Conservation (phyloP, 2,329 filamentous ascomycete genomes). For the Monosporascus sp. region DNA sequence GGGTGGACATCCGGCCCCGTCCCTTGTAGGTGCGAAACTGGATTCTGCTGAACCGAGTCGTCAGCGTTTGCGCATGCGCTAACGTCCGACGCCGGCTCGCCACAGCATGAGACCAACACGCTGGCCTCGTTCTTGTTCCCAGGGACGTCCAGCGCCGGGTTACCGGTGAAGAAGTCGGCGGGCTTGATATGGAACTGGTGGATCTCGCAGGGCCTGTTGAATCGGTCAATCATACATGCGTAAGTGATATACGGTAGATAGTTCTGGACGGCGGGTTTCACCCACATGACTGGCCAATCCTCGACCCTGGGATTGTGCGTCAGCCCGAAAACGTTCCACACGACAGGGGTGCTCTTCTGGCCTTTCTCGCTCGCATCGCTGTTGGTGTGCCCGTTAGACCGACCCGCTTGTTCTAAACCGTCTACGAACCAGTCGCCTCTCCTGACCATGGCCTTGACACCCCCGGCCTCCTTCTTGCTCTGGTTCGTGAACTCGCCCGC, state of each 20-base stretch:
- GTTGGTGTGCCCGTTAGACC: conserved; percentile 8
- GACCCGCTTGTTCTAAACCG: conserved; percentile 6
- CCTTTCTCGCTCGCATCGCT: conserved; percentile 20
- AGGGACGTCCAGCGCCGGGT: conserved; percentile 42
- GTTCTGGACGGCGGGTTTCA: neutral
- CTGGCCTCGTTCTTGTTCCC: conserved; percentile 33
- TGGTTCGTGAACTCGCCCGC: conserved; percentile 49
- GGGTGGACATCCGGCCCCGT: conserved; percentile 19
- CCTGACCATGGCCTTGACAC: conserved; percentile 41
- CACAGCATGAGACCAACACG: conserved; percentile 32
- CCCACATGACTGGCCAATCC: conserved; percentile 48
- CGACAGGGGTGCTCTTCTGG: conserved; percentile 43
- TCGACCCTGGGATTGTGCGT: conserved; percentile 45
- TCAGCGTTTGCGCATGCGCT: conserved; percentile 3
- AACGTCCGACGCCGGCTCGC: conserved; percentile 4
- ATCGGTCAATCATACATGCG: conserved; percentile 3
- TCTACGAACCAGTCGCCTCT: conserved; percentile 42
- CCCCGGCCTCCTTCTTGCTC: conserved; percentile 36
- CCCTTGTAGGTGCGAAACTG: conserved; percentile 30
- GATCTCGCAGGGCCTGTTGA: conserved; percentile 40
- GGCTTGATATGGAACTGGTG: conserved; percentile 41
- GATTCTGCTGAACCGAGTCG: conserved; percentile 23
- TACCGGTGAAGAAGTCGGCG: conserved; percentile 41
- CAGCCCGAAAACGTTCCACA: conserved; percentile 45
- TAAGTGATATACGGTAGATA: neutral